Percentiles rank a stretch among this genome's conserved stretches.
These are phyloP conservation scores for Wickerhamomyces rabaulensis DNA, from an alignment of 805 yeast genomes.

Conservation along the genomic window DNA sequence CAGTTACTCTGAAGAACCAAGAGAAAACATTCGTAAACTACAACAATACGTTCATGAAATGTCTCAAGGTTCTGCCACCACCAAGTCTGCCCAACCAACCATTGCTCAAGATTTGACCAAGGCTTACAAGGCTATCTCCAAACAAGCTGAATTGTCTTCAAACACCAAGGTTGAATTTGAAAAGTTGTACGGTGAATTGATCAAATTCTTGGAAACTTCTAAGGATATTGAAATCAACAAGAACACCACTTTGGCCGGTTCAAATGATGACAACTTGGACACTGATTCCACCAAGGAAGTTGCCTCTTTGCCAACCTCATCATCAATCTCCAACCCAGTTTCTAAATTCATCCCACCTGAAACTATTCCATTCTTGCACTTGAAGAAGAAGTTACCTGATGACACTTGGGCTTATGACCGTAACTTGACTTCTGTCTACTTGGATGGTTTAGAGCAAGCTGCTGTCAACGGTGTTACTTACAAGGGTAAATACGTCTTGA, in stretches of 20 bases:
- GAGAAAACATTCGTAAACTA: conserved; percentile 87
- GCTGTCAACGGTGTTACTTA: conserved; percentile 92
- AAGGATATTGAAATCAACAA: conserved; percentile 67
- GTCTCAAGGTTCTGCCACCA: conserved; percentile 90
- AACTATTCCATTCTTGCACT: conserved; percentile 91
- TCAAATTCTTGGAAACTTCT: conserved; percentile 61
- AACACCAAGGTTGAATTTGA: conserved; percentile 68
- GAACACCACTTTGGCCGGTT: conserved; percentile 50
- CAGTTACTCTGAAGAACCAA: conserved; percentile 75
- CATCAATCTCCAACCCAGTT: conserved; percentile 67
- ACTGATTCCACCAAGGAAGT: conserved; percentile 67
- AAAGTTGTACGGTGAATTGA: conserved; percentile 63
- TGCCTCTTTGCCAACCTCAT: conserved; percentile 73
- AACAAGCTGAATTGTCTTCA: conserved; percentile 57
- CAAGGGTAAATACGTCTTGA: conserved; percentile 80
- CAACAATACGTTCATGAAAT: conserved; percentile 94
- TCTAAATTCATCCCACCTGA: conserved; percentile 70
- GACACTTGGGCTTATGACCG: conserved; percentile 86
- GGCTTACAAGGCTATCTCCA: conserved; percentile 75
- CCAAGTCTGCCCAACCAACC: conserved; percentile 65
- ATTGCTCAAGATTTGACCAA: conserved; percentile 81
- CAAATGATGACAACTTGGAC: conserved; percentile 44
- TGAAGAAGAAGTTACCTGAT: conserved; percentile 67
- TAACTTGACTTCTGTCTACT: conserved; percentile 66
- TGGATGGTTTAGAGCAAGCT: conserved; percentile 89